Evolutionary conservation across 1,284 basidiomycete species (phyloP), one percentile per base, ranked within the genome.

Genomic region (Meripilus lineatus): DNA sequence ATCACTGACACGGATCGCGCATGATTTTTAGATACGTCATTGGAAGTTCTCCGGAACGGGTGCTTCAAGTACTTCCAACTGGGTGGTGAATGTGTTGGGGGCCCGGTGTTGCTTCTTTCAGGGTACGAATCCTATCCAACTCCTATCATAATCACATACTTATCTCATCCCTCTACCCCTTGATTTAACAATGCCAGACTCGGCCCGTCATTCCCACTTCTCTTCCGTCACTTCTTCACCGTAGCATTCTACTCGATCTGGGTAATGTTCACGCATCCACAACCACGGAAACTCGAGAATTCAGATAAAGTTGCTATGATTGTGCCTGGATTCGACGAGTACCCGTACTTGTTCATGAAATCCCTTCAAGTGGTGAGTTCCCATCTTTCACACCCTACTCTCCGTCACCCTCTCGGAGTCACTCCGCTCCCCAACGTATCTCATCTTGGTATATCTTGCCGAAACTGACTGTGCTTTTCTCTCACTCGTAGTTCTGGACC

Each of bases 31-130:
- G n/a, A n/a, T n/a, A n/a, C n/a, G n/a, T 71, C 77, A 40, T 77
- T 99, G 6, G 80, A 75, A n/a, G 83, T 95, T 0, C 80, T 99
- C 11, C 77, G 91, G 49, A 84, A 81, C 28, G 95, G 95, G 0
- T 99, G 96, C 67, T 97, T 99, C 78, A 91, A 91, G 61, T 99
- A 99, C 69, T 97, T 99, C 59, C 91, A 97, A 62, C 75, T 79
- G 5, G 95, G 95, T 18, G 96, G 95, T 0, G 82, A 92, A 56
- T 92, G 92, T 57, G 66, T 98, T 42, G 75, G 79, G 24, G 95
- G 89, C 1, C 96, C 96, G 1, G 93, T 98, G 11, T 85, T 82
- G 3, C 74, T 94, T 14, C 79, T 93, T 15, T 84, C 89, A 17
- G 91, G 80, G 89, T 91, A 59, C 49, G 80, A 65, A 32, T 30